Conservation (phyloP, 176 grass and related monocot species). For the Ensete glaucum region DNA sequence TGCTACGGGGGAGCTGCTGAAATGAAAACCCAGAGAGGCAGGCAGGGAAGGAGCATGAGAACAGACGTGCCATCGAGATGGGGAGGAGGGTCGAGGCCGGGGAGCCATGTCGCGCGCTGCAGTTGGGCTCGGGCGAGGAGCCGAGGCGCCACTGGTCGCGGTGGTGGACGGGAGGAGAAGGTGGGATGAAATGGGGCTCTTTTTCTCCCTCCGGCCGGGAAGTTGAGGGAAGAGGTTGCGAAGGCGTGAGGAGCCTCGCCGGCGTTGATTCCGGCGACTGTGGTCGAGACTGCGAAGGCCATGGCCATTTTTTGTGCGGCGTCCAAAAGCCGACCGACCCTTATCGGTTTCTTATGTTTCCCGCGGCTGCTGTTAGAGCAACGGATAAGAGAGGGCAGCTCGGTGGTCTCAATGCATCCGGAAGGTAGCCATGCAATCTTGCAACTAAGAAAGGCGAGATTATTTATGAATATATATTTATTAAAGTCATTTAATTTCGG, state of each 20-base stretch:
- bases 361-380: not conserved
- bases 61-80: constrained; percentile 95
- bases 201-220: not conserved
- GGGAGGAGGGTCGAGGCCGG: constrained; percentile 59
- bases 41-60: not conserved
- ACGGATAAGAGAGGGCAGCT: not conserved
- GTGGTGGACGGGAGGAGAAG: not conserved
- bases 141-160: not conserved
- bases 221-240: not conserved
- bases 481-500: too few relatives aligned
- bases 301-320: not conserved
- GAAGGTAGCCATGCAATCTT: too few relatives aligned
- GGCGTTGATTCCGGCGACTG: not conserved
- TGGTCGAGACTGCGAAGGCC: constrained; percentile 1
- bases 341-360: not conserved
- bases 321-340: too few relatives aligned
- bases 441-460: too few relatives aligned
- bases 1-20: not conserved
- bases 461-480: too few relatives aligned
- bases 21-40: not conserved
- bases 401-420: not conserved
- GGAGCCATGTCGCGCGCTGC: constrained; percentile 60
- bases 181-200: not conserved
- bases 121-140: constrained; percentile 22
- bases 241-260: not conserved